phyloP scores from a whole-genome alignment of 2,329 filamentous ascomycete species.

The Decorospora gaudefroyi region DNA sequence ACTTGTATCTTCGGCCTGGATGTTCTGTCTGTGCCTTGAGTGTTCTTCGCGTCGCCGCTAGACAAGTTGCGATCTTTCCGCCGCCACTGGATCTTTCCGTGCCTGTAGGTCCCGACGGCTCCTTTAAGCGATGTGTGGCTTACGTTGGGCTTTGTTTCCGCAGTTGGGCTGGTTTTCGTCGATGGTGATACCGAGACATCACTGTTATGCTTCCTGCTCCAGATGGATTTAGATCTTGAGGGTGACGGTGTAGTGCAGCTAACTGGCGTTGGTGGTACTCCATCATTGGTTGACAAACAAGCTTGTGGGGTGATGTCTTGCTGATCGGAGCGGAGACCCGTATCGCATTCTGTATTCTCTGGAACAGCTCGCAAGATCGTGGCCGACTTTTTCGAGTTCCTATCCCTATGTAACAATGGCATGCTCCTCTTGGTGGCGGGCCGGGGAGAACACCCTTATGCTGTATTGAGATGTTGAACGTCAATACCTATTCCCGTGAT shows the following conservation, averaged over 20 bases:
- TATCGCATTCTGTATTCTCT: conserved; percentile 23
- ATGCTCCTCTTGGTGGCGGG: conserved; percentile 23
- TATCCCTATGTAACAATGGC: conserved; percentile 27
- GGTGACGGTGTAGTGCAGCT: conserved; percentile 21
- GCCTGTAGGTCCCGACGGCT: conserved; percentile 53
- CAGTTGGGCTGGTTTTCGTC: conserved; percentile 15
- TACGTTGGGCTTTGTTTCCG: conserved; percentile 33
- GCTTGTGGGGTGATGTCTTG: conserved; percentile 43
- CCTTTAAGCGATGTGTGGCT: conserved; percentile 29
- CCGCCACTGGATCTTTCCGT: conserved; percentile 52
- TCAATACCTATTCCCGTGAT: conserved; percentile 5
- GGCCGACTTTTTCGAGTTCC: conserved; percentile 28
- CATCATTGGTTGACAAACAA: conserved; percentile 31
- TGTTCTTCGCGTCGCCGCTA: conserved; percentile 14
- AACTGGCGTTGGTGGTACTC: conserved; percentile 26
- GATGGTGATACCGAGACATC: conserved; percentile 21
- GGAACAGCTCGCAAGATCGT: conserved; percentile 47
- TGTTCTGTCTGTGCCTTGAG: conserved; percentile 19
- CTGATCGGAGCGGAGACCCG: conserved; percentile 44
- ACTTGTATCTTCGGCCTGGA: conserved; percentile 45
- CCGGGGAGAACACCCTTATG: conserved; percentile 8
- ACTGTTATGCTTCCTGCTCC: conserved; percentile 26
- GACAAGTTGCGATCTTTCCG: conserved; percentile 16
- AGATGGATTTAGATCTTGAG: conserved; percentile 20
- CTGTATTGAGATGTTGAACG: background rate